Percentiles rank a stretch among this genome's conserved stretches.
These are phyloP conservation scores for Myotisia sp. DNA, from an alignment of 2,329 filamentous ascomycete species.

Conservation along the genomic window DNA sequence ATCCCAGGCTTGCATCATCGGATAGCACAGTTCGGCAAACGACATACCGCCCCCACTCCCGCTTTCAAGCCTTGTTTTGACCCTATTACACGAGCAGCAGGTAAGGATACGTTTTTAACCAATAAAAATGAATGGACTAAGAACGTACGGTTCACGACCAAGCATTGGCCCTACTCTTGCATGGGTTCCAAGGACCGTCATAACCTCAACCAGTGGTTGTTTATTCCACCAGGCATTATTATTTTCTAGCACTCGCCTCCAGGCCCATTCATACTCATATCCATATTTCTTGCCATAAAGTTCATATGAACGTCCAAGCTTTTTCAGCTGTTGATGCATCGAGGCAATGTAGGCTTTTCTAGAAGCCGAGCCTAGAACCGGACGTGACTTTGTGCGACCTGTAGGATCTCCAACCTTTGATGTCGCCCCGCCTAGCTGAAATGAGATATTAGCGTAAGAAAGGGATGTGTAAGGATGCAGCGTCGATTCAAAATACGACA, in stretches of 20 bases:
- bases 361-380: slow-evolving; percentile 22
- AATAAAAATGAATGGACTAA: slow-evolving; percentile 1
- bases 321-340: slow-evolving; percentile 39
- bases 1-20: slow-evolving; percentile 88
- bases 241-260: slow-evolving; percentile 56
- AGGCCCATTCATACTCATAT: slow-evolving; percentile 48
- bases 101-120: not conserved
- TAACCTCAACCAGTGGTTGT: slow-evolving; percentile 57
- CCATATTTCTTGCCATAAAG: slow-evolving; percentile 50
- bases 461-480: not conserved
- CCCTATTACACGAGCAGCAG: slow-evolving; percentile 31
- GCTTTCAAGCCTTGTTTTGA: slow-evolving; percentile 68
- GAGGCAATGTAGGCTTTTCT: slow-evolving; percentile 34
- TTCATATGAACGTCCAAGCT: slow-evolving; percentile 62
- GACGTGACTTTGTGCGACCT: slow-evolving; percentile 29
- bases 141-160: slow-evolving; percentile 67
- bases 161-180: slow-evolving; percentile 78
- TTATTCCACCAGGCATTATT: slow-evolving; percentile 74
- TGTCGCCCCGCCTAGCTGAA: slow-evolving; percentile 34
- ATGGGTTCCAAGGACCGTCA: slow-evolving; percentile 57
- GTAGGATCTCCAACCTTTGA: slow-evolving; percentile 35
- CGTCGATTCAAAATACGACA: not conserved
- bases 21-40: slow-evolving; percentile 84
- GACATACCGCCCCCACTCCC: slow-evolving; percentile 85
- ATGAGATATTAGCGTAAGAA: not conserved